Evolutionary conservation across 345 rosid genomes (phyloP).

Genomic region (Odontarrhena argentea): DNA sequence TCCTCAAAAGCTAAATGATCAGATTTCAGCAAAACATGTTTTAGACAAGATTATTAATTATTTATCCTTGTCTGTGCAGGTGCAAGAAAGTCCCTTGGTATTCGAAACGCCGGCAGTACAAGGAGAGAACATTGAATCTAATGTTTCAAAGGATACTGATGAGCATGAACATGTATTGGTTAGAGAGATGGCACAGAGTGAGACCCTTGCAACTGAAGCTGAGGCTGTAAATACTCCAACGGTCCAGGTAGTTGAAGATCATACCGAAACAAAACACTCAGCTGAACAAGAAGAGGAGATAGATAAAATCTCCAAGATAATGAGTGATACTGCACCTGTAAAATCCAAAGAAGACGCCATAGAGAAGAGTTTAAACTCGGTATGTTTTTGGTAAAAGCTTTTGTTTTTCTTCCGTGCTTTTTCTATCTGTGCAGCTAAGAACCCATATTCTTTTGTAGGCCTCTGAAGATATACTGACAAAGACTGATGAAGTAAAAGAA

Average conservation of each 20-base stretch:
- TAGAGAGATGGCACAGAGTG: constrained; percentile 20
- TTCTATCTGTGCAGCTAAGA: constrained; percentile 13
- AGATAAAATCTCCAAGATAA: no score
- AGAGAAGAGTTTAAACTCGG: no score
- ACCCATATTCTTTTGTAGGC: constrained; percentile 29
- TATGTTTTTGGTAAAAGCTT: no score
- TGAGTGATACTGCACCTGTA: no score
- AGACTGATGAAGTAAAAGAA: constrained; percentile 24
- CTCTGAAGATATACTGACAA: constrained; percentile 33
- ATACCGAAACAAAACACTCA: no score
- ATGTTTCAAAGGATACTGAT: not conserved
- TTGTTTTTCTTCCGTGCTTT: not conserved
- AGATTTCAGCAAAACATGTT: not conserved
- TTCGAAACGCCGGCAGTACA: constrained; percentile 4
- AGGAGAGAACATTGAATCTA: not conserved
- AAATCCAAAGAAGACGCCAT: no score
- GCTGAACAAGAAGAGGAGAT: no score
- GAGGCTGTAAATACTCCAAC: not conserved
- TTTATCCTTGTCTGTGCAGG: not conserved
- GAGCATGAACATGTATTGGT: not conserved
- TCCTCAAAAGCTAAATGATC: not conserved
- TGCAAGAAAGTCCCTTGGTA: not conserved
- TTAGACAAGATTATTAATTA: not conserved
- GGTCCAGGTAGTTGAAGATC: no score
- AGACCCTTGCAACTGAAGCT: constrained; percentile 14